phyloP scores from a whole-genome alignment of 306 rosid genomes.

The Acmispon strigosus region DNA sequence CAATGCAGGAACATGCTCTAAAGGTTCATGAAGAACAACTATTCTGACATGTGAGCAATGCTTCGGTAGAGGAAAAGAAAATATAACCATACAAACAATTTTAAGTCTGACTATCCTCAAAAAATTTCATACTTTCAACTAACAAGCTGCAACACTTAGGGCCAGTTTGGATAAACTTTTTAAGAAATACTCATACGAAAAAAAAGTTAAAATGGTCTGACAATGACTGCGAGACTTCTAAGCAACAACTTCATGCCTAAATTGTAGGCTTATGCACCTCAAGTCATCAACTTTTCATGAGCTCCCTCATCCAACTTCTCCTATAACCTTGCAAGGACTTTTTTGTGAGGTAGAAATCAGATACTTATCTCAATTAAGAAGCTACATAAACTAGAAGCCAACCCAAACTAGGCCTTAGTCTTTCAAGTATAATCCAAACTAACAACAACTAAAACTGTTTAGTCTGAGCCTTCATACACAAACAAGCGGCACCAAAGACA shows the following conservation, averaged over 20 bases:
- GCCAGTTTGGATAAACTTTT: not conserved
- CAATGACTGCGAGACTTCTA: not conserved
- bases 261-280: not conserved
- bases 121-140: not conserved
- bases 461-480: not conserved
- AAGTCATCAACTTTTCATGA: not conserved
- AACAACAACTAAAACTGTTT: not conserved
- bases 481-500: not conserved
- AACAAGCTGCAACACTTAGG: not conserved
- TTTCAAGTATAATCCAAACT: not conserved
- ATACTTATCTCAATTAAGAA: not conserved
- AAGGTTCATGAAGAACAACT: not conserved
- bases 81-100: not conserved
- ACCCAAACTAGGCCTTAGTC: not conserved
- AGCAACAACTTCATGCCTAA: not conserved
- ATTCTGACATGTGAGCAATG: not conserved
- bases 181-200: too few relatives aligned
- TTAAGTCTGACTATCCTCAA: not conserved
- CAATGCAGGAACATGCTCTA: not conserved
- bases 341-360: not conserved
- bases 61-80: not conserved
- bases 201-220: too few relatives aligned
- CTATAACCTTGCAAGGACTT: not conserved
- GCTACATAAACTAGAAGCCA: not conserved
- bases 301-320: not conserved